These are phyloP conservation scores for Aspergillus sclerotioniger DNA, from an alignment of 495 filamentous ascomycete species.

Conservation along the genomic window DNA sequence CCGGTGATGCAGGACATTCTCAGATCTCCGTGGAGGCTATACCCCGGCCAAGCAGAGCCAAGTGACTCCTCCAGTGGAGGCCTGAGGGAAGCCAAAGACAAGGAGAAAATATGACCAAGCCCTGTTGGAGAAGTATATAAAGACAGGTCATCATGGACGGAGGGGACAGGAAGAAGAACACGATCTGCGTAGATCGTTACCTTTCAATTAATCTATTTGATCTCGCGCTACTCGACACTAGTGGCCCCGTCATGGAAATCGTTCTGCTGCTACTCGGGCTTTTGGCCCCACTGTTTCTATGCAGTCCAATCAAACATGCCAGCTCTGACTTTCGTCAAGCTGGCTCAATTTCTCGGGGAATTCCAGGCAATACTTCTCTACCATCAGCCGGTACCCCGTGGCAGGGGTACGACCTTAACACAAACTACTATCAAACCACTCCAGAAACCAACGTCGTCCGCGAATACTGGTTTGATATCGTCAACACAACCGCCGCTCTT, in stretches of 20 bases:
- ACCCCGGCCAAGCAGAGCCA: not conserved
- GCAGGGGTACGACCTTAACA: conserved; percentile 52
- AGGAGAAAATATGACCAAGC: not conserved
- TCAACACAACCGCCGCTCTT: conserved; percentile 61
- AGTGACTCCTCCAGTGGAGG: not conserved
- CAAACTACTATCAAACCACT: conserved; percentile 48
- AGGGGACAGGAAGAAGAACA: not conserved
- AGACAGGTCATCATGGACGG: not conserved
- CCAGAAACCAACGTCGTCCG: conserved; percentile 40
- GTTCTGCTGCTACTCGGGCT: conserved; percentile 1
- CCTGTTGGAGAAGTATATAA: not conserved
- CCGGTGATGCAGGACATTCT: not conserved
- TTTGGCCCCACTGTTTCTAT: not conserved
- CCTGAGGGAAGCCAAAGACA: not conserved
- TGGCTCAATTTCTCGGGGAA: not conserved
- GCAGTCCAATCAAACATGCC: not conserved
- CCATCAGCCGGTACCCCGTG: conserved; percentile 17
- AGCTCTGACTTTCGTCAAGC: not conserved
- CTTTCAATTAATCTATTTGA: not conserved
- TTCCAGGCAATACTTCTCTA: not conserved
- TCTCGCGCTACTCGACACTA: not conserved
- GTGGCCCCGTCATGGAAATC: not conserved
- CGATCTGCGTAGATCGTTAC: not conserved
- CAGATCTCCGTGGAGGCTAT: not conserved
- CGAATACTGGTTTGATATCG: conserved; percentile 34